phyloP scores from a whole-genome alignment of 306 rosid species.

The Astragalus membranaceus region DNA sequence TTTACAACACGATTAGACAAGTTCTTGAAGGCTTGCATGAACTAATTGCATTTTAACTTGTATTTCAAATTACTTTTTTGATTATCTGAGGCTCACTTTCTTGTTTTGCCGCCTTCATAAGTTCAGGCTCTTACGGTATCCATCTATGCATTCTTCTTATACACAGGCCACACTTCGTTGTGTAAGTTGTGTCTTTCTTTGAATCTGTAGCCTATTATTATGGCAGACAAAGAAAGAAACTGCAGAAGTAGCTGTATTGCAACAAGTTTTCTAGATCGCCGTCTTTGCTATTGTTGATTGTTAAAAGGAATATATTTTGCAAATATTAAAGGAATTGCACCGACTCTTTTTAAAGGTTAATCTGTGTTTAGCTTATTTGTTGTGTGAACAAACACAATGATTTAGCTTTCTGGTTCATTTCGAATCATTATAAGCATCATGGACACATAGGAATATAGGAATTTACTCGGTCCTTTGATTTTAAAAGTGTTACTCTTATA shows the following conservation, averaged over 20 bases:
- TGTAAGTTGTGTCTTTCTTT: background rate
- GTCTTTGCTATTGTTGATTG: background rate
- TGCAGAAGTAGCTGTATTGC: background rate
- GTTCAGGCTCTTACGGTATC: background rate
- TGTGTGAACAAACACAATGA: background rate
- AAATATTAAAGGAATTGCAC: background rate
- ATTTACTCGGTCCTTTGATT: slow-evolving; percentile 8
- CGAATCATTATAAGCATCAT: slow-evolving; percentile 15
- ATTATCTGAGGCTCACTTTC: background rate
- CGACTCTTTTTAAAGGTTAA: background rate
- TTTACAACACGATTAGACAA: background rate
- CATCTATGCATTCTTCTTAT: background rate
- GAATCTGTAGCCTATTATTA: background rate
- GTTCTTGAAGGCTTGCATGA: background rate
- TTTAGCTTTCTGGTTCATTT: slow-evolving; percentile 1
- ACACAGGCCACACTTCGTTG: background rate
- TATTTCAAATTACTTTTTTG: background rate
- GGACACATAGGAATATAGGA: background rate
- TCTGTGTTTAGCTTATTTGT: slow-evolving; percentile 3
- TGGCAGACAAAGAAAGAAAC: background rate
- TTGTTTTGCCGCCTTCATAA: background rate
- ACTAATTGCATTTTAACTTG: background rate
- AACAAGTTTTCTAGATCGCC: background rate
- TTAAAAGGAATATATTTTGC: background rate
- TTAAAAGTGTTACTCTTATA: slow-evolving; percentile 24